A percentile compares a stretch with the other conserved stretches of the same genome.
Evolutionary conservation across 2,329 filamentous ascomycete species (phyloP).

Genomic region (Arthrobotrys pseudoclavata): DNA sequence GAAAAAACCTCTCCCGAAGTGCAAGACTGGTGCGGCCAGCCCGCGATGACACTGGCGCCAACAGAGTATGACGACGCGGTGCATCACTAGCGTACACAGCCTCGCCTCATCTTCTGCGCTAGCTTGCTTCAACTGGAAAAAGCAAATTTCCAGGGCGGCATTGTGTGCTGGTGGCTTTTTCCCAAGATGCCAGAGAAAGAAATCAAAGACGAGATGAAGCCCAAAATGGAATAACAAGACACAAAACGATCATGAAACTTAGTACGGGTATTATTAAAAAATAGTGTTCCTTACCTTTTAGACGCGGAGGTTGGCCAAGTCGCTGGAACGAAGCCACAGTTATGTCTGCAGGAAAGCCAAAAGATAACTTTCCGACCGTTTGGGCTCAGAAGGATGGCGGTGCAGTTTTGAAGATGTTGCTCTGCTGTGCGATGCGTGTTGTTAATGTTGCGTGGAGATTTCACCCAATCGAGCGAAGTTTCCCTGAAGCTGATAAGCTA

Average conservation of each 20-base stretch:
- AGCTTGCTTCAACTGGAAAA: slow-evolving; percentile 46
- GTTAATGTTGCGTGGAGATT: slow-evolving; percentile 18
- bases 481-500: slow-evolving; percentile 28
- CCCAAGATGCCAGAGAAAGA: slow-evolving; percentile 49
- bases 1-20: slow-evolving; percentile 16
- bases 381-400: slow-evolving; percentile 44
- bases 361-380: slow-evolving; percentile 27
- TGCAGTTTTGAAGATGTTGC: slow-evolving; percentile 47
- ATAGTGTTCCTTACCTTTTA: slow-evolving; percentile 52
- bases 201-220: slow-evolving; percentile 53
- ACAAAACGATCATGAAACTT: slow-evolving; percentile 58
- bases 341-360: slow-evolving; percentile 42
- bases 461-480: slow-evolving; percentile 38
- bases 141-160: slow-evolving; percentile 51
- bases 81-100: slow-evolving; percentile 48
- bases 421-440: background rate
- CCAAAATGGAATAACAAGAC: slow-evolving; percentile 37
- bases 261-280: slow-evolving; percentile 42
- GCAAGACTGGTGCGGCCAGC: slow-evolving; percentile 41
- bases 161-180: slow-evolving; percentile 39
- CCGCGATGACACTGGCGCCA: slow-evolving; percentile 44
- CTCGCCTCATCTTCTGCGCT: slow-evolving; percentile 55
- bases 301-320: slow-evolving; percentile 36
- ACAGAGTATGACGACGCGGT: slow-evolving; percentile 52
- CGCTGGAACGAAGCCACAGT: slow-evolving; percentile 47